Conservation (phyloP, 176 grass and related monocot species). For the Eleusine indica region DNA sequence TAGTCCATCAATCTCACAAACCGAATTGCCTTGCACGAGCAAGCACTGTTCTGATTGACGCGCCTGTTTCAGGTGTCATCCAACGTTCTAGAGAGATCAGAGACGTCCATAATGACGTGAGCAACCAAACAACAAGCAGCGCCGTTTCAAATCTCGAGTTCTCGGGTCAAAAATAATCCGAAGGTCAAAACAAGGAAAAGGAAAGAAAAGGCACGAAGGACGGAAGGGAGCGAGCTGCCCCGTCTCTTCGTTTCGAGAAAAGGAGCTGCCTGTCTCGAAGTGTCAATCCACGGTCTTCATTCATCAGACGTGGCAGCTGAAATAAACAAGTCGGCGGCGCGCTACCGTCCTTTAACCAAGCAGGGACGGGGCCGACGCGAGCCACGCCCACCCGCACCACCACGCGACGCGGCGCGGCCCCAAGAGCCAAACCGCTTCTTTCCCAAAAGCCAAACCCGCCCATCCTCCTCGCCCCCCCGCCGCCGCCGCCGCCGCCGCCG, state of each 20-base stretch:
- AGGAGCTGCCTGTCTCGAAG: not conserved
- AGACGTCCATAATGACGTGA: not conserved
- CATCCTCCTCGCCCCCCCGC: not conserved
- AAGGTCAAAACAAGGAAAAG: not conserved
- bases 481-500: not conserved
- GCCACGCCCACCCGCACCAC: not conserved
- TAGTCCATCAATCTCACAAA: not conserved
- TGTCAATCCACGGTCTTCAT: not conserved
- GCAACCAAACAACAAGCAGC: not conserved
- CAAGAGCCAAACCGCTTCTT: conserved; percentile 36
- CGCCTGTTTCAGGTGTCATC: not conserved
- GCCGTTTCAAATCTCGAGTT: not conserved
- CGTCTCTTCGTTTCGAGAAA: not conserved
- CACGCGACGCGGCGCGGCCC: not conserved
- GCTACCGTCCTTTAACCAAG: not conserved
- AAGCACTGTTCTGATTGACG: not conserved
- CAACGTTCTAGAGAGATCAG: conserved; percentile 5
- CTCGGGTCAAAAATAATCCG: not conserved
- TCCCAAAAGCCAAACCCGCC: conserved; percentile 37
- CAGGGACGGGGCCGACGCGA: not conserved
- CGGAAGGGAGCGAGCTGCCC: not conserved
- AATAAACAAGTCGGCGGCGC: not conserved
- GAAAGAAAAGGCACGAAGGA: not conserved
- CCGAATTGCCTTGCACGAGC: not conserved
- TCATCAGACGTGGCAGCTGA: not conserved